A percentile compares a stretch with the other conserved stretches of the same genome.
These are phyloP conservation scores for Penicillium sp. DNA, from an alignment of 2,329 filamentous ascomycete genomes.

Conservation along the genomic window DNA sequence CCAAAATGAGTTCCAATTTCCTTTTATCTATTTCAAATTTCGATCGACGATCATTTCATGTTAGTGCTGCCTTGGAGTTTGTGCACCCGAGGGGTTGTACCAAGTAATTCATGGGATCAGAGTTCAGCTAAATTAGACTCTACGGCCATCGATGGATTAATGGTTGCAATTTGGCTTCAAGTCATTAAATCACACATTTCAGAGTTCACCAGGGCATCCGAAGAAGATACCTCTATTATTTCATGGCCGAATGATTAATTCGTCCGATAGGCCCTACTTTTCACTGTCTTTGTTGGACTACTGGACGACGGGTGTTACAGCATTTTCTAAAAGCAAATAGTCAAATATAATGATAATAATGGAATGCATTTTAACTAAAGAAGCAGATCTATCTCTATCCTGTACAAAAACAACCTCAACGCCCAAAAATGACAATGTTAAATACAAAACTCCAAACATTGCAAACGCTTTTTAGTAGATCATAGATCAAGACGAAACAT, in stretches of 20 bases:
- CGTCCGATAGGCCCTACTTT: too few relatives aligned
- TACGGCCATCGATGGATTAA: neutral
- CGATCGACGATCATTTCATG: neutral
- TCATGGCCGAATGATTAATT: too few relatives aligned
- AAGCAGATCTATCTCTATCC: neutral
- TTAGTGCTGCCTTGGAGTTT: neutral
- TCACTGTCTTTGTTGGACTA: too few relatives aligned
- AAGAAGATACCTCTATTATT: too few relatives aligned
- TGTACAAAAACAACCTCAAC: constrained; percentile 2
- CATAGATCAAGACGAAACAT: constrained; percentile 36
- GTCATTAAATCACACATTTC: too few relatives aligned
- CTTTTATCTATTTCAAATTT: neutral
- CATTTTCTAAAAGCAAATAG: neutral
- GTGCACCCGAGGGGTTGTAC: neutral
- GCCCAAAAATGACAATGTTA: constrained; percentile 3
- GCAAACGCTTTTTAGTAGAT: constrained; percentile 16
- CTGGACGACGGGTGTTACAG: neutral
- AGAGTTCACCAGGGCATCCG: too few relatives aligned
- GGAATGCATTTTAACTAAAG: neutral
- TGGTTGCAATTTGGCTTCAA: neutral
- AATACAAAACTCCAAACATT: constrained; percentile 23
- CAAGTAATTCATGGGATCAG: neutral
- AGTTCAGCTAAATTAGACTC: too few relatives aligned
- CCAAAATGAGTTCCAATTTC: neutral
- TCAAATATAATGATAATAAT: neutral